A percentile compares a stretch with the other conserved stretches of the same genome.
phyloP scores from a whole-genome alignment of 768 basidiomycete genomes.

The Suillus placidus region DNA sequence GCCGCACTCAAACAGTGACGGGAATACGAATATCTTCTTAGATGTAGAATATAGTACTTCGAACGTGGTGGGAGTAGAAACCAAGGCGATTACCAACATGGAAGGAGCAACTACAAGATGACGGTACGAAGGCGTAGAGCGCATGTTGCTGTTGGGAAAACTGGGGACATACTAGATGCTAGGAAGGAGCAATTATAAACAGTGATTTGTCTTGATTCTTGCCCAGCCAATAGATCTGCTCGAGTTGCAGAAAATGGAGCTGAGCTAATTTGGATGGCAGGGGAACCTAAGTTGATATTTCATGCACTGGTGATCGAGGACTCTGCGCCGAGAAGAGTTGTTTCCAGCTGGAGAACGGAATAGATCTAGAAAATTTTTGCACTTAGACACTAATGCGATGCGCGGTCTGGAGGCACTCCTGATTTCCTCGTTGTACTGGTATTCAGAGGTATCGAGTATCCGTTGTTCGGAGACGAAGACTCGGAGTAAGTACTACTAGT shows the following conservation, averaged over 20 bases:
- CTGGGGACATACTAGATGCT: not conserved
- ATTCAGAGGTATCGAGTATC: too few species aligned
- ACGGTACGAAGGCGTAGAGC: not conserved
- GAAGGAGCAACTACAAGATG: not conserved
- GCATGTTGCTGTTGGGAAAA: not conserved
- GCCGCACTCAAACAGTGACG: not conserved
- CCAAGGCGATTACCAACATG: not conserved
- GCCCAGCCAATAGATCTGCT: not conserved
- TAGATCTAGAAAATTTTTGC: not conserved
- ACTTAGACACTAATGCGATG: not conserved
- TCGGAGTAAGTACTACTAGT: too few species aligned
- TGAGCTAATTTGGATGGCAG: not conserved
- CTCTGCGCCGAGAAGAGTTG: not conserved
- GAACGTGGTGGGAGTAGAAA: constrained; percentile 3
- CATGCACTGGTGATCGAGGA: too few species aligned
- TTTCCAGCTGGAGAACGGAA: not conserved
- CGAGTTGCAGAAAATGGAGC: not conserved
- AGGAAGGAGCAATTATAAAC: not conserved
- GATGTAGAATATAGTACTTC: not conserved
- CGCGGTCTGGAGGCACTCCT: not conserved
- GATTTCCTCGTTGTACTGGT: too few species aligned
- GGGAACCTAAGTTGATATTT: not conserved
- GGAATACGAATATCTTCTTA: not conserved
- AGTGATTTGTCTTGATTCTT: not conserved
- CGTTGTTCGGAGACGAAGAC: not conserved